A percentile compares a stretch with the other conserved stretches of the same genome.
Conservation (phyloP, 306 rosid species). For the Lupinus albus region DNA sequence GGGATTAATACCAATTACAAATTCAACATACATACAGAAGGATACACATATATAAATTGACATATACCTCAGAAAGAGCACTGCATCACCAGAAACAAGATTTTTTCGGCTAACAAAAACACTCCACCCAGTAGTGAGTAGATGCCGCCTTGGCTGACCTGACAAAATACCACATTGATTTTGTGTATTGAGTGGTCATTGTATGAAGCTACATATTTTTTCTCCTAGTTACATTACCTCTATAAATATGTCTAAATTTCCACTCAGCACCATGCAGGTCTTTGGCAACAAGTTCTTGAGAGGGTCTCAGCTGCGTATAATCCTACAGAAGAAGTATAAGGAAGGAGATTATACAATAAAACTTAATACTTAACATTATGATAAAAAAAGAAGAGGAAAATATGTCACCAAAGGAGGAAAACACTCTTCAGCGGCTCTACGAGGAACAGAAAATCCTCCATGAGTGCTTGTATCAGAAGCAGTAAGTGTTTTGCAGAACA, state of each 20-base stretch:
- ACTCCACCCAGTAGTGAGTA: slow-evolving; percentile 99
- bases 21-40: too few species aligned
- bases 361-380: not conserved
- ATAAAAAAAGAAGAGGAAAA: slow-evolving; percentile 6
- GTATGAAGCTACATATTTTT: slow-evolving; percentile 39
- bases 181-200: slow-evolving; percentile 34
- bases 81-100: slow-evolving; percentile 97
- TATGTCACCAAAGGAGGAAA: slow-evolving; percentile 78
- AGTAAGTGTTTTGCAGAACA: too few species aligned
- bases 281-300: slow-evolving; percentile 94
- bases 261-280: slow-evolving; percentile 95
- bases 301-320: slow-evolving; percentile 92
- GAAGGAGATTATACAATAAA: not conserved
- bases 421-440: slow-evolving; percentile 98
- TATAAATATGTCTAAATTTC: slow-evolving; percentile 90
- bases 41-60: too few species aligned
- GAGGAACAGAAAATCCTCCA: slow-evolving; percentile 98
- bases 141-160: slow-evolving; percentile 99
- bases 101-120: slow-evolving; percentile 89
- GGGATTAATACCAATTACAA: too few species aligned
- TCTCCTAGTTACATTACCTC: slow-evolving; percentile 58
- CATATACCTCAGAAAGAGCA: slow-evolving; percentile 84
- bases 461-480: slow-evolving; percentile 77
- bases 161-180: slow-evolving; percentile 43
- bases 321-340: slow-evolving; percentile 54